Evolutionary conservation across 2,329 filamentous ascomycete genomes (phyloP), one percentile per base, ranked within the genome.

Genomic region (Colletotrichum theobromicola): DNA sequence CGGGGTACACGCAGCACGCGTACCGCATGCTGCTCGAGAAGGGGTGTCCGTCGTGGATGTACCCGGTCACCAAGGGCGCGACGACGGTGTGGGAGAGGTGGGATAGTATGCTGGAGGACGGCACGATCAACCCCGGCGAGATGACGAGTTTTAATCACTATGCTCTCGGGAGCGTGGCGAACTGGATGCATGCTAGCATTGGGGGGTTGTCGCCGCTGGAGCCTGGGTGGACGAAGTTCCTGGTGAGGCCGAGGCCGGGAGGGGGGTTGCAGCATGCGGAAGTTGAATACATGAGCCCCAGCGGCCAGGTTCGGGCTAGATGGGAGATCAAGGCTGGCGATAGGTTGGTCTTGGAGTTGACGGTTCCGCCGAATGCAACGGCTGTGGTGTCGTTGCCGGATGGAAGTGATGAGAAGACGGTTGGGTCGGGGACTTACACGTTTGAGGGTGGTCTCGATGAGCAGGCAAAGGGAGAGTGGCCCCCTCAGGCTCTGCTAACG

Each of bases 81-180:
- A 89, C 87, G 0, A 89, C 87, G 0, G 86, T 84, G 0, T 89
- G 87, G 87, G 88, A 89, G 76, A 82, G 88, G 4, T 89, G 87
- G 88, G 86, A 89, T 50, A 85, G 83, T 28, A 80, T 89, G 57
- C 77, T 88, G 3, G 82, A 85, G 0, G 80, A 88, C 67, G 87
- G 87, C 0, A 81, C 75, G 0, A 77, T 88, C 15, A 89, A 89
- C 63, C 81, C 84, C 0, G 84, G 86, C 1, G 76, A 80, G 35
- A 89, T 89, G 87, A 88, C 87, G 0, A 88, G 86, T 16, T 87
- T 87, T 75, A 88, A 88, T 34, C 87, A 89, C 74, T 89, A 88
- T 67, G 84, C 87, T 0, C 84, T 88, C 18, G 87, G 87, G 0
- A 84, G 85, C 1, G 85, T 89, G 2, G 85, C 83, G 1, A 82